Evolutionary conservation across 805 yeast genomes (phyloP).

Genomic region (Candida silvicultrix): DNA sequence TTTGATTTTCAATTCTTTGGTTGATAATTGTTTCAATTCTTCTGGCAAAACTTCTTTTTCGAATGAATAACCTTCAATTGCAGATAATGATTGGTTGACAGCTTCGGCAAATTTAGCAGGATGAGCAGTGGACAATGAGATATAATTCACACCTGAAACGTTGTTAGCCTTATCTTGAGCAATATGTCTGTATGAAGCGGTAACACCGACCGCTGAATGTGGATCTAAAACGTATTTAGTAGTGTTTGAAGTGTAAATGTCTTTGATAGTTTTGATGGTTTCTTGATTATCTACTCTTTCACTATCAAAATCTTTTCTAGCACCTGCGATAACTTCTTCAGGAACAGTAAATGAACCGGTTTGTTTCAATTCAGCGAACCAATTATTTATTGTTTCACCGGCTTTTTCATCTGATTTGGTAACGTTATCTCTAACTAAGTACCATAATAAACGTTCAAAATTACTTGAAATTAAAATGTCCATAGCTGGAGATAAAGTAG

Average conservation of each 20-base stretch:
- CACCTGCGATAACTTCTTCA: slow-evolving; percentile 53
- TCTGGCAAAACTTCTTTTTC: slow-evolving; percentile 85
- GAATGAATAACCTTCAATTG: slow-evolving; percentile 70
- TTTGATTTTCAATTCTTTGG: slow-evolving; percentile 68
- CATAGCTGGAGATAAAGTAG: slow-evolving; percentile 97
- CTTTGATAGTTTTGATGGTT: slow-evolving; percentile 74
- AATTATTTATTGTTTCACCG: slow-evolving; percentile 60
- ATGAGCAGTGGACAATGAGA: slow-evolving; percentile 94
- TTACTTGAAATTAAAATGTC: slow-evolving; percentile 93
- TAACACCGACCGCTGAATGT: slow-evolving; percentile 92
- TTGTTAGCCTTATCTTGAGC: slow-evolving; percentile 36
- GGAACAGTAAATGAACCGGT: slow-evolving; percentile 75
- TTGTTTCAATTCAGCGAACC: slow-evolving; percentile 76
- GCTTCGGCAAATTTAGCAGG: slow-evolving; percentile 99
- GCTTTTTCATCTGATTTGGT: slow-evolving; percentile 57
- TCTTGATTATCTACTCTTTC: slow-evolving; percentile 74
- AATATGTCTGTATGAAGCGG: slow-evolving; percentile 63
- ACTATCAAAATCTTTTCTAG: slow-evolving; percentile 66
- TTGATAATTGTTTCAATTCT: slow-evolving; percentile 68
- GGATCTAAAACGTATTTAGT: slow-evolving; percentile 85
- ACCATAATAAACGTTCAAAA: slow-evolving; percentile 96
- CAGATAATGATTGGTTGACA: slow-evolving; percentile 71
- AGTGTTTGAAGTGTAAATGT: slow-evolving; percentile 52
- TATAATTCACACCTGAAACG: slow-evolving; percentile 35
- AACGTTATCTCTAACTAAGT: slow-evolving; percentile 69